phyloP scores from a whole-genome alignment of 2,329 filamentous ascomycete genomes.

The Apiospora kogelbergensis region DNA sequence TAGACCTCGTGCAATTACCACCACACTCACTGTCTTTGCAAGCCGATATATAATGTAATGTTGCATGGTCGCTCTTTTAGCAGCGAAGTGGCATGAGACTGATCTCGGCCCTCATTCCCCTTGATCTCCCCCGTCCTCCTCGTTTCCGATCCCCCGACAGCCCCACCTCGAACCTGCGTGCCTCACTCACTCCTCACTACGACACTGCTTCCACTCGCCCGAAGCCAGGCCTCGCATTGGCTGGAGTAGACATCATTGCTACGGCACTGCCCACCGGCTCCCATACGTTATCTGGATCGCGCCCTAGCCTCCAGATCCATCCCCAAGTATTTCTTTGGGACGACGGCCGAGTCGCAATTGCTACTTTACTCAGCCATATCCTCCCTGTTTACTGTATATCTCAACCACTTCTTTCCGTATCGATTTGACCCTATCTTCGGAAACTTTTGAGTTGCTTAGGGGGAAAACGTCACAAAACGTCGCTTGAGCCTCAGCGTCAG shows the following conservation, averaged over 20 bases:
- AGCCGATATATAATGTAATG: background rate
- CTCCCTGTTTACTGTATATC: background rate
- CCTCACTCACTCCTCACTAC: background rate
- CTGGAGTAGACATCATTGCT: background rate
- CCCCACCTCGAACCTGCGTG: slow-evolving; percentile 4
- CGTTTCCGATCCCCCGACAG: background rate
- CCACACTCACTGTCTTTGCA: background rate
- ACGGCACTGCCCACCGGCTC: background rate
- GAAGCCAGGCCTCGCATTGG: background rate
- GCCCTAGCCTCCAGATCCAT: background rate
- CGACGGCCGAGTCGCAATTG: background rate
- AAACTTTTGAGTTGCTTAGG: background rate
- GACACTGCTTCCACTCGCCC: background rate
- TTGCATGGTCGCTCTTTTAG: background rate
- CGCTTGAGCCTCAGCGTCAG: background rate
- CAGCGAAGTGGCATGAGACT: background rate
- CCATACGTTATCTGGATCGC: slow-evolving; percentile 2
- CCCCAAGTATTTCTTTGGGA: background rate
- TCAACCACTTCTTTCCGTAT: background rate
- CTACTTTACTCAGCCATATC: background rate
- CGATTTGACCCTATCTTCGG: background rate
- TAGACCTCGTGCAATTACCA: slow-evolving; percentile 1
- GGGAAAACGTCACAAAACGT: background rate
- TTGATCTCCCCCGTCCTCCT: background rate
- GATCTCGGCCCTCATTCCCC: background rate